Evolutionary conservation across 2,329 filamentous ascomycete species (phyloP).

Genomic region (Monosporascus ibericus): DNA sequence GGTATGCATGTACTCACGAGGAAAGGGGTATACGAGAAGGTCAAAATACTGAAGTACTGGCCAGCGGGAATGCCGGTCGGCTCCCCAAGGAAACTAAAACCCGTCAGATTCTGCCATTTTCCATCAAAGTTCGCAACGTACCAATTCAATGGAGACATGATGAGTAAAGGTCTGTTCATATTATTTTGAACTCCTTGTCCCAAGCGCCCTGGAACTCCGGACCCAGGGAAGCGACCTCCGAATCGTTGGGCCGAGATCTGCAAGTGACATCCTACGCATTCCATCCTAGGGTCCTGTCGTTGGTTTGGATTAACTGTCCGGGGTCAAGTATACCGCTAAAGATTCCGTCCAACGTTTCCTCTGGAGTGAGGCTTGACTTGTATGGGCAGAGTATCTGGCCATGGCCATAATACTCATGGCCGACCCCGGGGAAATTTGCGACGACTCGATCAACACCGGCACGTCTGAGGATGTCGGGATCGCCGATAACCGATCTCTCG

Average conservation of each 20-base stretch:
- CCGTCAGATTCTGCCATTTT: too few relatives aligned
- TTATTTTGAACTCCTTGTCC: background rate
- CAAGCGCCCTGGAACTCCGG: background rate
- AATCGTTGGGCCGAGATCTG: background rate
- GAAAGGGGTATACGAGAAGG: too few relatives aligned
- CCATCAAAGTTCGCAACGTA: too few relatives aligned
- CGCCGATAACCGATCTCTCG: constrained; percentile 42
- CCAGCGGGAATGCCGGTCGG: too few relatives aligned
- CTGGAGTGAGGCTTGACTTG: constrained; percentile 7
- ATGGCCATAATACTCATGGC: constrained; percentile 40
- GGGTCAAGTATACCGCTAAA: background rate
- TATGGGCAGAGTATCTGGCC: constrained; percentile 43
- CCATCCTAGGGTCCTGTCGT: background rate
- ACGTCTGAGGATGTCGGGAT: constrained; percentile 34
- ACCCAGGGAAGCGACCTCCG: background rate
- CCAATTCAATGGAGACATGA: too few relatives aligned
- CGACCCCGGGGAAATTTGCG: constrained; percentile 36
- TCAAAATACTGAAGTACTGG: too few relatives aligned
- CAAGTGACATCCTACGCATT: background rate
- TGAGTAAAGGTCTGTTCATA: background rate
- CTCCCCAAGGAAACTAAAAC: too few relatives aligned
- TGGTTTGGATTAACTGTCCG: background rate
- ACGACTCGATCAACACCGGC: constrained; percentile 21
- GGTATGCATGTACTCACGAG: too few relatives aligned
- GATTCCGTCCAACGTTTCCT: background rate